Conservation (phyloP, 345 rosid genomes). For the Dipteronia dyeriana region DNA sequence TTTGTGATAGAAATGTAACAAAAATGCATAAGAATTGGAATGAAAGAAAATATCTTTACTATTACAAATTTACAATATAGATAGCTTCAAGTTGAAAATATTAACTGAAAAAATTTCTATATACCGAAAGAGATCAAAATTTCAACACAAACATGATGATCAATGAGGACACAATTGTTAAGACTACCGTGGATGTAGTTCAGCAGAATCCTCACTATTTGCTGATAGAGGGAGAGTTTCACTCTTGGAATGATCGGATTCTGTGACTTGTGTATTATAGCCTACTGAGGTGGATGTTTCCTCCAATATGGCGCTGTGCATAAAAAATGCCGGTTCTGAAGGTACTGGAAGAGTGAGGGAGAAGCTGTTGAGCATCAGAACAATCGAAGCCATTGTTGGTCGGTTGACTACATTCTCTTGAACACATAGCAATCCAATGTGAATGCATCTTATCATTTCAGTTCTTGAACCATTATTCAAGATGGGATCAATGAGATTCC, state of each 20-base stretch:
- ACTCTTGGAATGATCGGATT: background rate
- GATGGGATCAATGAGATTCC: slow-evolving; percentile 26
- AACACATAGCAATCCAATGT: slow-evolving; percentile 43
- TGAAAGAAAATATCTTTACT: too few relatives aligned
- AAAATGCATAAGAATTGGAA: too few relatives aligned
- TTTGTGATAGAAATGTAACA: too few relatives aligned
- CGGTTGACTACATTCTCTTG: slow-evolving; percentile 41
- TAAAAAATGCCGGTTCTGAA: slow-evolving; percentile 28
- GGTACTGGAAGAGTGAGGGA: slow-evolving; percentile 38
- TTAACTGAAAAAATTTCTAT: background rate
- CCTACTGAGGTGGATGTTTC: slow-evolving; percentile 9
- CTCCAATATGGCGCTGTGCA: slow-evolving; percentile 19
- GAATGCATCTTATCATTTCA: slow-evolving; percentile 44
- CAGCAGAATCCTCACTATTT: slow-evolving; percentile 27
- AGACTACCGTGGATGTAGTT: slow-evolving; percentile 17
- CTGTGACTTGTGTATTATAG: background rate
- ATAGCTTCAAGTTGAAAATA: too few relatives aligned
- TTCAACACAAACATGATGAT: background rate
- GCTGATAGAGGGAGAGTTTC: slow-evolving; percentile 3
- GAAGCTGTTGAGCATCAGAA: slow-evolving; percentile 39
- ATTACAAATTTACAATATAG: too few relatives aligned
- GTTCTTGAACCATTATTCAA: slow-evolving; percentile 19
- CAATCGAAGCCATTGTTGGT: slow-evolving; percentile 41
- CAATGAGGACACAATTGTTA: background rate
- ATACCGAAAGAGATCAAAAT: too few relatives aligned